Percentiles rank a stretch among this genome's conserved stretches.
Evolutionary conservation across 2,329 filamentous ascomycete genomes (phyloP).

Genomic region (Chaetothyriales sp.): DNA sequence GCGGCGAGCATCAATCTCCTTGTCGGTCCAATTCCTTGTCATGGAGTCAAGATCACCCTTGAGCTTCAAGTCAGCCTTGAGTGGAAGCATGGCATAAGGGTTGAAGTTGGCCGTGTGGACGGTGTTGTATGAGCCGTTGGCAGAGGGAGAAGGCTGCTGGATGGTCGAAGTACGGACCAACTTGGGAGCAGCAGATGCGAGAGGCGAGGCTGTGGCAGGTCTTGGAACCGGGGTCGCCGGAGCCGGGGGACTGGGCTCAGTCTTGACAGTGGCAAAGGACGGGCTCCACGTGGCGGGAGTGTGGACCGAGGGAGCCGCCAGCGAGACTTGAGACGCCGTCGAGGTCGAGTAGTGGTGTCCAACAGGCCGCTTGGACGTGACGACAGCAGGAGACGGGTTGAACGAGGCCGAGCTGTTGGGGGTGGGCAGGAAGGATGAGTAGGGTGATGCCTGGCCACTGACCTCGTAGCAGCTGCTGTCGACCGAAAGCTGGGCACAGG

Average conservation of each 20-base stretch:
- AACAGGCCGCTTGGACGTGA: conserved; percentile 29
- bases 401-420: conserved; percentile 31
- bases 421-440: conserved; percentile 38
- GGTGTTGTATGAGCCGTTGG: conserved; percentile 35
- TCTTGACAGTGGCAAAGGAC: conserved; percentile 33
- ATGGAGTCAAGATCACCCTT: conserved; percentile 73
- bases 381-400: conserved; percentile 25
- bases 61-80: conserved; percentile 71
- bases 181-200: conserved; percentile 39
- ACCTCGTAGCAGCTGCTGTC: conserved; percentile 39
- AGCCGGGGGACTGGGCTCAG: conserved; percentile 31
- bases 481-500: conserved; percentile 30
- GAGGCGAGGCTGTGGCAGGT: conserved; percentile 32
- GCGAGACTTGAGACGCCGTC: conserved; percentile 28
- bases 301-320: conserved; percentile 37
- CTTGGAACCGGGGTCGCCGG: conserved; percentile 25
- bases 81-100: conserved; percentile 64
- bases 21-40: conserved; percentile 67
- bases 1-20: conserved; percentile 66
- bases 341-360: conserved; percentile 32
- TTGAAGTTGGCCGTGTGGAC: conserved; percentile 44
- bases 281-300: conserved; percentile 33
- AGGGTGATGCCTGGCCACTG: conserved; percentile 33
- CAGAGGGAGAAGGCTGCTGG: conserved; percentile 38
- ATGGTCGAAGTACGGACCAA: conserved; percentile 56